These are phyloP conservation scores for Pseudozyma hubeiensis DNA, from an alignment of 1,284 basidiomycete species.

Conservation along the genomic window DNA sequence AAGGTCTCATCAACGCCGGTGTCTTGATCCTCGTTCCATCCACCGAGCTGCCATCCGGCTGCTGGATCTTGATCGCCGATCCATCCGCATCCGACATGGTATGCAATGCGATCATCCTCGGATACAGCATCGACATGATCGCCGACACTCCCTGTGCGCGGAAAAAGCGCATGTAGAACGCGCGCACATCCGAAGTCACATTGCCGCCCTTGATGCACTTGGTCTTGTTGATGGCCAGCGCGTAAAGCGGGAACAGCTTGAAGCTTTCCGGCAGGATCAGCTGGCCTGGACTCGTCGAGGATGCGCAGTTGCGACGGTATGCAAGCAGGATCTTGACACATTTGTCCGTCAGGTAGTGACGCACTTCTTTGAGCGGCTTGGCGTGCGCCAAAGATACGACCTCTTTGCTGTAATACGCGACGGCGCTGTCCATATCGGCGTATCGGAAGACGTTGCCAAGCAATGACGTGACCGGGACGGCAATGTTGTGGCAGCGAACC, in stretches of 20 bases:
- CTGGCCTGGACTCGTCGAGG: conserved; percentile 83
- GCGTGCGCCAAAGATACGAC: conserved; percentile 78
- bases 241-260: conserved; percentile 86
- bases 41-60: conserved; percentile 70
- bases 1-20: conserved; percentile 85
- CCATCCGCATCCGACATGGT: conserved; percentile 81
- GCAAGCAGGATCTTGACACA: conserved; percentile 86
- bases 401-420: conserved; percentile 82
- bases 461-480: conserved; percentile 81
- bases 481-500: conserved; percentile 87
- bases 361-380: conserved; percentile 80
- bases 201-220: conserved; percentile 88
- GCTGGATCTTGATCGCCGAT: conserved; percentile 72
- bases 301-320: conserved; percentile 90
- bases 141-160: conserved; percentile 78
- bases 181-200: conserved; percentile 92
- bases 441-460: conserved; percentile 92
- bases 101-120: conserved; percentile 88
- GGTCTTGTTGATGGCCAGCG: conserved; percentile 85
- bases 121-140: conserved; percentile 86
- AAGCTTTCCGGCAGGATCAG: conserved; percentile 94
- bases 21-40: conserved; percentile 74
- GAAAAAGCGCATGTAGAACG: conserved; percentile 83
- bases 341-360: conserved; percentile 85
- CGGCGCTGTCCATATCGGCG: conserved; percentile 88